Evolutionary conservation across 441 rosid species (phyloP).

Genomic region (Corymbia calophylla): DNA sequence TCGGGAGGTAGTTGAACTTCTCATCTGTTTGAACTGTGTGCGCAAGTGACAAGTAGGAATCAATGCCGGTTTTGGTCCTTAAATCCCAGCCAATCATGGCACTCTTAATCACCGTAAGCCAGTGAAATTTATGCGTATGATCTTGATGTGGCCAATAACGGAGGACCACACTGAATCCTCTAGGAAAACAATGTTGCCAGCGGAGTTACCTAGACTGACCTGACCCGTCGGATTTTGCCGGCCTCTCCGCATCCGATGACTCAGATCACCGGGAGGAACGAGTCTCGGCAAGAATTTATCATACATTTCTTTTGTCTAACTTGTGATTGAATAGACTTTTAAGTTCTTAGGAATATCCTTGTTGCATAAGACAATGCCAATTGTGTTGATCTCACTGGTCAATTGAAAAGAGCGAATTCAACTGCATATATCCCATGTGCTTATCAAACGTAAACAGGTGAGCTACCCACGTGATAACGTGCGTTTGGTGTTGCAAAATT

Average conservation of each 20-base stretch:
- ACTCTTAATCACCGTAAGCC: background rate
- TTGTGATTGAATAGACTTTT: background rate
- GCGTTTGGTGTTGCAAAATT: background rate
- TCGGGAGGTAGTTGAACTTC: constrained; percentile 45
- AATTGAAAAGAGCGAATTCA: background rate
- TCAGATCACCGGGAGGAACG: background rate
- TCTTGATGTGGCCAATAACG: background rate
- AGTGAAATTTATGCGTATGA: background rate
- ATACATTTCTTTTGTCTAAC: background rate
- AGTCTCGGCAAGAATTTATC: background rate
- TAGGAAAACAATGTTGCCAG: background rate
- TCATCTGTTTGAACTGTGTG: background rate
- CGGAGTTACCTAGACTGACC: background rate
- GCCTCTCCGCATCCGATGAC: background rate
- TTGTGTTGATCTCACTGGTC: background rate
- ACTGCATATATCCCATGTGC: background rate
- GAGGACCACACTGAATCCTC: background rate
- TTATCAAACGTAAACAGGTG: background rate
- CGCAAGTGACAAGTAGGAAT: background rate
- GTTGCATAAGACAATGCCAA: background rate
- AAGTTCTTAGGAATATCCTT: background rate
- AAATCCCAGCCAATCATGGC: background rate
- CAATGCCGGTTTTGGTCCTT: background rate
- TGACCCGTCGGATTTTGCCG: background rate
- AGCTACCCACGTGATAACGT: background rate